Percentiles rank a stretch among this genome's conserved stretches.
Conservation (phyloP, 2,329 filamentous ascomycete species). For the Colletotrichum lini region DNA sequence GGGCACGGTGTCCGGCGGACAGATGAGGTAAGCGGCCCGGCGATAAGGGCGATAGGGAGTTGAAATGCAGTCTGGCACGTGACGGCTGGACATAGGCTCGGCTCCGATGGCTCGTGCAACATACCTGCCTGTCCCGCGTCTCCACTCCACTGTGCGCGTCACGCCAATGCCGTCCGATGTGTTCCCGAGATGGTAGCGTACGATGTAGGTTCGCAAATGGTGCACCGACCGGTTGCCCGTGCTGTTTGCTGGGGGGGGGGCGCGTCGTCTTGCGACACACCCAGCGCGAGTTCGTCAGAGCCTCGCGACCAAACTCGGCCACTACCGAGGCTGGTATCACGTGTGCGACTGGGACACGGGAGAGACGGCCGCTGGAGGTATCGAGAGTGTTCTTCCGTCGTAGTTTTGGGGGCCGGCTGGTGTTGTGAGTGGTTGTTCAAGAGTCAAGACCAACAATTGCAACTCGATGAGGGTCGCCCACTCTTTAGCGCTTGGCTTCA, state of each 20-base stretch:
- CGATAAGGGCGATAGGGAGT: slow-evolving; percentile 1
- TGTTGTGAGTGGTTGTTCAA: background rate
- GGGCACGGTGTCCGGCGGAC: background rate
- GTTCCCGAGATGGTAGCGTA: background rate
- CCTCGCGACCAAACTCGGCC: slow-evolving; percentile 15
- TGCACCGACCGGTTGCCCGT: background rate
- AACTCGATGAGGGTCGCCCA: background rate
- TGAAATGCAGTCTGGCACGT: background rate
- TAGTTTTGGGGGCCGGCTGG: slow-evolving; percentile 3
- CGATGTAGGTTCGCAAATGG: too few species aligned
- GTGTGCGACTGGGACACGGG: slow-evolving; percentile 4
- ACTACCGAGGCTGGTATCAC: slow-evolving; percentile 13
- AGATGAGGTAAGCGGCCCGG: slow-evolving; percentile 10
- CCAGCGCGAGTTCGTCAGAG: slow-evolving; percentile 7
- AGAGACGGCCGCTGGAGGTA: slow-evolving; percentile 1
- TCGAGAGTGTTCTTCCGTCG: slow-evolving; percentile 3
- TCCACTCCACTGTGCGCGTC: background rate
- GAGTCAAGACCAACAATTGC: background rate
- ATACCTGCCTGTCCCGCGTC: background rate
- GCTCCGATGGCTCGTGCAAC: slow-evolving; percentile 7
- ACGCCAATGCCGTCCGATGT: slow-evolving; percentile 13
- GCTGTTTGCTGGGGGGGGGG: background rate
- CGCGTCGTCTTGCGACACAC: slow-evolving; percentile 1
- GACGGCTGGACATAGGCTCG: background rate
- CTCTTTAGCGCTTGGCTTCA: background rate